Percentiles rank a stretch among this genome's conserved stretches.
Evolutionary conservation across 345 rosid genomes (phyloP).

Genomic region (Linum trigynum): DNA sequence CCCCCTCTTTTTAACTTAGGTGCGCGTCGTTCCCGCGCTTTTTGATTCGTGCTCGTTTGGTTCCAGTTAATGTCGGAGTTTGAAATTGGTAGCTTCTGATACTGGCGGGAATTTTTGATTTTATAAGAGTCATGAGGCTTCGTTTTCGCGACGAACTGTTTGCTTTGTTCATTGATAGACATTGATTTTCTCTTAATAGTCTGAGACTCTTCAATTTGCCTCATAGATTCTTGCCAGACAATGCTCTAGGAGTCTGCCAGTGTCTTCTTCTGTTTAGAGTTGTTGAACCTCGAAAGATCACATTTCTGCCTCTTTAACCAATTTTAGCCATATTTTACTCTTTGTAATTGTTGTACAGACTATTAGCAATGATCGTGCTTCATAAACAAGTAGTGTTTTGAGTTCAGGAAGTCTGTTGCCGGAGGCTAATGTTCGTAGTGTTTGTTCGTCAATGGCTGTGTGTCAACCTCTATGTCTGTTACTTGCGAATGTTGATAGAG

Average conservation of each 20-base stretch:
- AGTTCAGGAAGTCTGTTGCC: too few relatives aligned
- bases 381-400: neutral
- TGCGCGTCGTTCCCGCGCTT: constrained; percentile 2
- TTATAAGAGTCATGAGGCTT: neutral
- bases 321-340: neutral
- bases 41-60: constrained; percentile 8
- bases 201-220: neutral
- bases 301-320: neutral
- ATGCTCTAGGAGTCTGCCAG: neutral
- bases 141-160: too few relatives aligned
- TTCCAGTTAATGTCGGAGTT: too few relatives aligned
- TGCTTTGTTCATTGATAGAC: neutral
- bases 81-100: neutral
- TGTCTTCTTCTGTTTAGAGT: neutral
- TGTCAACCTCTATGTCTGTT: too few relatives aligned
- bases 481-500: neutral
- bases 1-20: neutral
- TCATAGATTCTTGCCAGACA: neutral
- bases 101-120: neutral
- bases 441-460: too few relatives aligned
- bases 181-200: neutral
- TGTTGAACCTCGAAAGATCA: neutral
- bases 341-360: neutral
- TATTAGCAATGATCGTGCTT: neutral
- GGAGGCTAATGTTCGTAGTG: too few relatives aligned